Evolutionary conservation across 345 rosid genomes (phyloP).

Genomic region (Acer campestre): DNA sequence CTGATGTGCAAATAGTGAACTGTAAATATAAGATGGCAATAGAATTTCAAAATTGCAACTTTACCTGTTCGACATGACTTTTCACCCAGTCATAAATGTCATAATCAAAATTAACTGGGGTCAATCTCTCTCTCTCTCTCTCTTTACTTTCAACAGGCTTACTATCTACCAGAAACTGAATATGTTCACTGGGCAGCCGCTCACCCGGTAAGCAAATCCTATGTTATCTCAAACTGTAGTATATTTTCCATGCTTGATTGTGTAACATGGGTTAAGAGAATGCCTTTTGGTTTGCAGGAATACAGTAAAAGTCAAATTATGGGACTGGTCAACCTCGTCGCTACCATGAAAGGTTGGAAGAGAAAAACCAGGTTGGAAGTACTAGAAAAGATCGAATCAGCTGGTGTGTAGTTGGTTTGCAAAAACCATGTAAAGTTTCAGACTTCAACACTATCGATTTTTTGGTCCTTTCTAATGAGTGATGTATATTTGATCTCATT

Average conservation of each 20-base stretch:
- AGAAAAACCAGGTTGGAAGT: conserved; percentile 86
- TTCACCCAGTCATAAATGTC: background rate
- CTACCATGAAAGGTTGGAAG: conserved; percentile 96
- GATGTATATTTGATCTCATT: conserved; percentile 23
- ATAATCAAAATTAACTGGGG: background rate
- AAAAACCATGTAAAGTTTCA: conserved; percentile 23
- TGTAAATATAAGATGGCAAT: background rate
- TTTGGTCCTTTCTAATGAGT: background rate
- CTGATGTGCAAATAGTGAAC: background rate
- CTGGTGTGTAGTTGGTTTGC: conserved; percentile 15
- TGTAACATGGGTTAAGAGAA: conserved; percentile 4
- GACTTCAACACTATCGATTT: background rate
- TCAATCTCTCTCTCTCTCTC: background rate
- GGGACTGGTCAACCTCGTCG: conserved; percentile 87
- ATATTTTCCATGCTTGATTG: background rate
- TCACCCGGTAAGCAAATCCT: conserved; percentile 72
- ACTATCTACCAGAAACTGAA: conserved; percentile 96
- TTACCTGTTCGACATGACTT: background rate
- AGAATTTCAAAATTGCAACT: background rate
- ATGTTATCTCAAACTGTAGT: background rate
- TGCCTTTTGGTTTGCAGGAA: conserved; percentile 49
- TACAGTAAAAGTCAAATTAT: conserved; percentile 73
- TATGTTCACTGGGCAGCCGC: conserved; percentile 92
- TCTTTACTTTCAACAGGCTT: conserved; percentile 58
- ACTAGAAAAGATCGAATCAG: conserved; percentile 80